These are phyloP conservation scores for Trichoderma hamatum DNA, from an alignment of 2,329 filamentous ascomycete species.

Conservation along the genomic window DNA sequence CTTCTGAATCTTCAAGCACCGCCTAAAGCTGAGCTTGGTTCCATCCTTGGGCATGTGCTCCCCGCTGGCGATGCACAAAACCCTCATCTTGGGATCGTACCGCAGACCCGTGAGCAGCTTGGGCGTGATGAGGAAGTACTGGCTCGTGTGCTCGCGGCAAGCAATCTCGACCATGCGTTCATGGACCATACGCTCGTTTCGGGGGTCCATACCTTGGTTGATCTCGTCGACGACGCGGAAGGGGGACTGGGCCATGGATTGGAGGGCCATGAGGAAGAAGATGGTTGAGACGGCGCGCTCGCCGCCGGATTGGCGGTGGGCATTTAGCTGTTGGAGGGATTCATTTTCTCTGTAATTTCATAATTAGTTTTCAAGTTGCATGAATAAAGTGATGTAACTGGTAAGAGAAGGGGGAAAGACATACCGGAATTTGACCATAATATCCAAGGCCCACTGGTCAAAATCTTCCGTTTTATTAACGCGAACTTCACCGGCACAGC, in stretches of 20 bases:
- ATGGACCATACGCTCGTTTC: constrained; percentile 98
- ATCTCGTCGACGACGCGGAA: constrained; percentile 99
- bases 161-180: constrained; percentile 98
- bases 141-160: constrained; percentile 75
- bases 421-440: constrained; percentile 92
- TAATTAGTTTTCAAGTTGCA: not conserved
- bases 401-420: constrained; percentile 34
- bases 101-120: constrained; percentile 85
- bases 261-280: constrained; percentile 98
- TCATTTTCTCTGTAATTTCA: constrained; percentile 67
- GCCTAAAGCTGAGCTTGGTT: constrained; percentile 53
- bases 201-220: constrained; percentile 98
- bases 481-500: constrained; percentile 86
- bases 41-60: constrained; percentile 67
- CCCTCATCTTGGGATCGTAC: constrained; percentile 89
- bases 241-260: constrained; percentile 88
- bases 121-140: constrained; percentile 97
- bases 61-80: constrained; percentile 91
- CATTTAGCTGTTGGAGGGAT: constrained; percentile 79
- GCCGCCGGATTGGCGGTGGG: constrained; percentile 92
- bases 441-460: constrained; percentile 89
- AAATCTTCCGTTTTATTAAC: constrained; percentile 93
- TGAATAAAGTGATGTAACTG: not conserved
- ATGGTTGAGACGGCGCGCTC: constrained; percentile 96
- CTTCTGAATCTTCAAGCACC: constrained; percentile 50